Conservation (phyloP, 495 filamentous ascomycete genomes). For the Opeltia flavorubescens region DNA sequence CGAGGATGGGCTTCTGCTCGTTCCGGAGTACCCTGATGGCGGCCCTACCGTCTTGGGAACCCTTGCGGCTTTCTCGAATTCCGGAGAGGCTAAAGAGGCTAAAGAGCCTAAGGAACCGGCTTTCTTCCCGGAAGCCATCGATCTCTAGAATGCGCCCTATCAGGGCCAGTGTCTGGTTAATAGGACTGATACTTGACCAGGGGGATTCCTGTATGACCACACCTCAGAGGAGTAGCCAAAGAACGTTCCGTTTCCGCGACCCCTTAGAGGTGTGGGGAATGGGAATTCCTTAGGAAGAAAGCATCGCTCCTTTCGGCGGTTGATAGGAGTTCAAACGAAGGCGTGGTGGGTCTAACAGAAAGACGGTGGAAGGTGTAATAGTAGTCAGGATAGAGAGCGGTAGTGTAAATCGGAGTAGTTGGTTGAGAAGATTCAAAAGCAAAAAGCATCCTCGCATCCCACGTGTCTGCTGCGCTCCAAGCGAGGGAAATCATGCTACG, state of each 20-base stretch:
- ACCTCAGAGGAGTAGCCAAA: too few relatives aligned
- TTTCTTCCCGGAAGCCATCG: neutral
- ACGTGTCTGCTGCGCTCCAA: constrained; percentile 2
- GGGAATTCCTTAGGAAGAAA: neutral
- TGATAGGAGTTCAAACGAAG: neutral
- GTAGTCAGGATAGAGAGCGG: too few relatives aligned
- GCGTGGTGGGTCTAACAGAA: too few relatives aligned
- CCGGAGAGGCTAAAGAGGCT: neutral
- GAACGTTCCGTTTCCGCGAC: neutral
- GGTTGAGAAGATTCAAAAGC: neutral
- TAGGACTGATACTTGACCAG: neutral
- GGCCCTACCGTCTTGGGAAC: constrained; percentile 1
- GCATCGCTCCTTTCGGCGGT: neutral
- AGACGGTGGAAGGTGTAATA: too few relatives aligned
- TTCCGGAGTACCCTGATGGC: neutral
- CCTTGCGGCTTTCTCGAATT: neutral
- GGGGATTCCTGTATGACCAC: too few relatives aligned
- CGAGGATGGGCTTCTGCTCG: neutral
- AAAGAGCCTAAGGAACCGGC: constrained; percentile 1
- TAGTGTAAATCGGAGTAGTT: neutral
- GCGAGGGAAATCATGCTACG: neutral
- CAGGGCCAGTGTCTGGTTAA: neutral
- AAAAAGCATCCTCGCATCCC: neutral
- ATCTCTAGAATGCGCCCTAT: neutral
- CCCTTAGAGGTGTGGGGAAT: neutral